phyloP scores from a whole-genome alignment of 75 land plant genomes.

The Cupressus sempervirens region DNA sequence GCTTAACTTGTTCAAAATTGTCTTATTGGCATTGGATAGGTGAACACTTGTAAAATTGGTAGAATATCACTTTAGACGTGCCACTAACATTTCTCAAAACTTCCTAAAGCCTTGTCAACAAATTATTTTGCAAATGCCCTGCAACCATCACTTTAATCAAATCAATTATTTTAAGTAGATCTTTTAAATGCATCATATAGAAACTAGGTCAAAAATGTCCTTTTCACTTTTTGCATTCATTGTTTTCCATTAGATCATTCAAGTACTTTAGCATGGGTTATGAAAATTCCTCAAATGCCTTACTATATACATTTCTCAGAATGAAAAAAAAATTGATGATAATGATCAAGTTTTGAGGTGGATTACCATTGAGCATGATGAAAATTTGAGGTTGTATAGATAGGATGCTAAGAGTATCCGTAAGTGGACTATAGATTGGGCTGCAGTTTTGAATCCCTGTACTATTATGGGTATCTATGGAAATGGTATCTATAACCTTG shows the following conservation, averaged over 20 bases:
- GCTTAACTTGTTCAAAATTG: no score
- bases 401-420: constrained; percentile 41
- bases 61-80: no score
- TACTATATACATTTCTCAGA: constrained; percentile 38
- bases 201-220: no score
- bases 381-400: constrained; percentile 42
- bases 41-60: no score
- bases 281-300: constrained; percentile 23
- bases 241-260: constrained; percentile 24
- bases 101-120: no score
- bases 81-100: no score
- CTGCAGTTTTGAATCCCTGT: constrained; percentile 51
- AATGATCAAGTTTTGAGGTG: constrained; percentile 18
- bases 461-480: constrained; percentile 47
- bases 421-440: constrained; percentile 51
- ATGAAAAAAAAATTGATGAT: constrained; percentile 14
- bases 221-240: no score
- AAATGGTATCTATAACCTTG: constrained; percentile 42
- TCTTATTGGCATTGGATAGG: no score
- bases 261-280: constrained; percentile 44
- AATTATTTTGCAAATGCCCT: no score
- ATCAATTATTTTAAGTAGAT: no score
- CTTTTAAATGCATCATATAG: no score
- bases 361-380: constrained; percentile 43
- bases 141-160: no score